phyloP scores from a whole-genome alignment of 31 red algal species.

The Asparagopsis taxiformis region DNA sequence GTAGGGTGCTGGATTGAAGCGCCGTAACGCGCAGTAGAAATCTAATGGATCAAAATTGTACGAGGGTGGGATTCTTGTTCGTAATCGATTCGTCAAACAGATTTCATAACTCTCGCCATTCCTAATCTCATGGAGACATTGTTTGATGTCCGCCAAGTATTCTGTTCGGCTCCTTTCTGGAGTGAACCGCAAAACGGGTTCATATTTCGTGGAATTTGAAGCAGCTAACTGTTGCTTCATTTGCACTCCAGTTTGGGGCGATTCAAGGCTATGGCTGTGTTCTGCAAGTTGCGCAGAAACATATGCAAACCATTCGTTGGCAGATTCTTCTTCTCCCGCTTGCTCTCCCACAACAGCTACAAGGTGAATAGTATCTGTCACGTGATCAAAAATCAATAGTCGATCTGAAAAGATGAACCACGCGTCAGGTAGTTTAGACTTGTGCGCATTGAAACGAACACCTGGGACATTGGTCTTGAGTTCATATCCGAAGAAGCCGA shows the following conservation, averaged over 20 bases:
- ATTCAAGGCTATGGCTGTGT: neutral
- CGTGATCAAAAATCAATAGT: slow-evolving; percentile 68
- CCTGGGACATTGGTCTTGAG: slow-evolving; percentile 59
- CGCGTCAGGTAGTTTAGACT: slow-evolving; percentile 55
- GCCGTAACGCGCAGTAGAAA: slow-evolving; percentile 73
- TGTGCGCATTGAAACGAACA: slow-evolving; percentile 26
- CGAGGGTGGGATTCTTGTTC: slow-evolving; percentile 16
- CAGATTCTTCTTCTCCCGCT: neutral
- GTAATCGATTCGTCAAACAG: slow-evolving; percentile 89
- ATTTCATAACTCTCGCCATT: slow-evolving; percentile 90
- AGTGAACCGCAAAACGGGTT: slow-evolving; percentile 30
- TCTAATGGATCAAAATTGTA: slow-evolving; percentile 36
- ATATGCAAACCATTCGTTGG: slow-evolving; percentile 24
- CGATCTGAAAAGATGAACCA: slow-evolving; percentile 83
- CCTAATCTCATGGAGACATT: slow-evolving; percentile 65
- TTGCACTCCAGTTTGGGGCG: neutral
- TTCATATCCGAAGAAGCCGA: slow-evolving; percentile 92
- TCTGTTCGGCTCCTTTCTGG: slow-evolving; percentile 52
- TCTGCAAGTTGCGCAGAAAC: neutral
- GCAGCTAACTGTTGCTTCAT: no score
- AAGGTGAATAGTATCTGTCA: slow-evolving; percentile 33
- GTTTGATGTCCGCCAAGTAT: slow-evolving; percentile 62
- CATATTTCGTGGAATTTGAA: neutral
- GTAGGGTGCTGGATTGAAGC: slow-evolving; percentile 85
- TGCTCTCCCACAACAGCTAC: slow-evolving; percentile 28